phyloP scores from a whole-genome alignment of 2,329 filamentous ascomycete genomes.

The Colletotrichum tamarilloi region DNA sequence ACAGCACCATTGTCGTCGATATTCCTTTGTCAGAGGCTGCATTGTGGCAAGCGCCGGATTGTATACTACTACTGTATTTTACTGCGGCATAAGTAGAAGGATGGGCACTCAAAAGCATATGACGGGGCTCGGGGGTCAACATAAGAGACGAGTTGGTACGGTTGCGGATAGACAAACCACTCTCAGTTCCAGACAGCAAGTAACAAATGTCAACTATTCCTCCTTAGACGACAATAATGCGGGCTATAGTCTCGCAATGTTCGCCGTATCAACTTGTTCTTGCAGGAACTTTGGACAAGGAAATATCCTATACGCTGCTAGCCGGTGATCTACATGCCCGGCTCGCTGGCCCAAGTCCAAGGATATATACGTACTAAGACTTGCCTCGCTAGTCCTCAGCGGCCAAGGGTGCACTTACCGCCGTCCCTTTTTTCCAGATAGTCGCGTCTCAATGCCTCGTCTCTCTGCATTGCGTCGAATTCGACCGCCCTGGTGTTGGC shows the following conservation, averaged over 20 bases:
- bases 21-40: not conserved
- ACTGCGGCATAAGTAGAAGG: slow-evolving; percentile 19
- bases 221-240: not conserved
- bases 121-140: not conserved
- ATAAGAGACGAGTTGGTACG: not conserved
- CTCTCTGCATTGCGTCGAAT: too few species aligned
- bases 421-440: too few species aligned
- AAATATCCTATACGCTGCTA: too few species aligned
- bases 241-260: not conserved
- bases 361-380: too few species aligned
- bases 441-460: too few species aligned
- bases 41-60: slow-evolving; percentile 10
- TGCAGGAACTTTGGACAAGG: too few species aligned
- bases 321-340: too few species aligned
- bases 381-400: too few species aligned
- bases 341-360: too few species aligned
- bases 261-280: not conserved
- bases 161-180: slow-evolving; percentile 16
- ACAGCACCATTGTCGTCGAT: not conserved
- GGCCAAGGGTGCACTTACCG: too few species aligned
- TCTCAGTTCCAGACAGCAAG: slow-evolving; percentile 10
- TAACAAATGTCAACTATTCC: slow-evolving; percentile 12
- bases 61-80: slow-evolving; percentile 21
- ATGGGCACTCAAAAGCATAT: slow-evolving; percentile 20
- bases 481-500: too few species aligned